phyloP scores from a whole-genome alignment of 2,329 filamentous ascomycete genomes.

The Aspergillus thermomutatus region DNA sequence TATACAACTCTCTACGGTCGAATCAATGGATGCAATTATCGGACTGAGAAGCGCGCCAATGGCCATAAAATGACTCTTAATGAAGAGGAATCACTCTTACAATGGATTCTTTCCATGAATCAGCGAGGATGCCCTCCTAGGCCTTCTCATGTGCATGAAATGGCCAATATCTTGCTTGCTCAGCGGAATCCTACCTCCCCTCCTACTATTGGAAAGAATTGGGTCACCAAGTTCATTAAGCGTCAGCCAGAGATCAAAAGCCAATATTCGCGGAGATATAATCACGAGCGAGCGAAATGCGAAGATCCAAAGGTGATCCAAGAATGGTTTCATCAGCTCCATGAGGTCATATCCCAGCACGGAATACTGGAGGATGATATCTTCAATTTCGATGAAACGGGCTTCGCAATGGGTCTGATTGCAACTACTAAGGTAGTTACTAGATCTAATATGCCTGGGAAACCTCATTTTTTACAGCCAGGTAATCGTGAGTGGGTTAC shows the following conservation, averaged over 20 bases:
- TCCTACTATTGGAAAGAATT: background rate
- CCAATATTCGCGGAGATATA: slow-evolving; percentile 1
- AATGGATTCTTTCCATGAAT: background rate
- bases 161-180: background rate
- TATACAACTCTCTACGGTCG: background rate
- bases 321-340: slow-evolving; percentile 8
- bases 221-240: slow-evolving; percentile 4
- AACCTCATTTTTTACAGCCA: slow-evolving; percentile 7
- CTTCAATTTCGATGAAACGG: slow-evolving; percentile 15
- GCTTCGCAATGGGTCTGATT: slow-evolving; percentile 12
- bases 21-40: background rate
- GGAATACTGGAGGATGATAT: slow-evolving; percentile 12
- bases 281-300: slow-evolving; percentile 2
- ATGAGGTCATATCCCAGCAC: slow-evolving; percentile 6
- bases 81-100: background rate
- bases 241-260: background rate
- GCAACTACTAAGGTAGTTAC: slow-evolving; percentile 5
- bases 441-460: slow-evolving; percentile 1
- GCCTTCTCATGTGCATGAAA: background rate
- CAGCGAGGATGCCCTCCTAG: background rate
- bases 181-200: background rate
- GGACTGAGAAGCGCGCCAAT: background rate
- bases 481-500: slow-evolving; percentile 15
- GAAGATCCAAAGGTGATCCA: slow-evolving; percentile 4
- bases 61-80: background rate